Evolutionary conservation across 139 green algal species (phyloP).

Genomic region (Desmodesmus armatus): DNA sequence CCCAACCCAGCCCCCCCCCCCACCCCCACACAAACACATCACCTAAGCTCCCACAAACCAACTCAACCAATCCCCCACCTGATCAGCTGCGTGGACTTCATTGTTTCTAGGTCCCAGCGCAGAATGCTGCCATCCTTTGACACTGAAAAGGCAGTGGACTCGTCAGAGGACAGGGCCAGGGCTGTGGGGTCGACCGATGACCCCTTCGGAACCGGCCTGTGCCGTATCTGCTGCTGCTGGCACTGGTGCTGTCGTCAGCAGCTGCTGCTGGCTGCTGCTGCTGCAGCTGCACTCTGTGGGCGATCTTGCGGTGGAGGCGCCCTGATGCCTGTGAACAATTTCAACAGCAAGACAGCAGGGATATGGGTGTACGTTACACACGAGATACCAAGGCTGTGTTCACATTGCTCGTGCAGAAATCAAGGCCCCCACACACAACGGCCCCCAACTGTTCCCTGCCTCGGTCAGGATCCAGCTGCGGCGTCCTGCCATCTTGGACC

Average conservation of each 20-base stretch:
- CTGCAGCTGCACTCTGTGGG: conserved; percentile 53
- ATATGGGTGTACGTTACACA: neutral
- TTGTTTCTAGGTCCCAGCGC: conserved; percentile 82
- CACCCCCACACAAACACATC: too few relatives aligned
- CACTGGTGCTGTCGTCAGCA: conserved; percentile 33
- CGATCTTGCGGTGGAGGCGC: conserved; percentile 65
- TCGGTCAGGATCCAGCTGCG: too few relatives aligned
- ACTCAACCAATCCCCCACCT: too few relatives aligned
- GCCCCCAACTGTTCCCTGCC: neutral
- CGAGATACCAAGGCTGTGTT: neutral
- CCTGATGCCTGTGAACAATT: conserved; percentile 52
- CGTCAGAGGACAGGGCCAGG: conserved; percentile 79
- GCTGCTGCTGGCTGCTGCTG: conserved; percentile 34
- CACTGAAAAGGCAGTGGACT: conserved; percentile 75
- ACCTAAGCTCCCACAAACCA: too few relatives aligned
- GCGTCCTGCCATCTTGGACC: too few relatives aligned
- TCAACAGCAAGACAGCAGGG: neutral
- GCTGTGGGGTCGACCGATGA: conserved; percentile 76
- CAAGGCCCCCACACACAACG: neutral
- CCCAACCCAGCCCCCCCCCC: too few relatives aligned
- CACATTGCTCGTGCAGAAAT: neutral
- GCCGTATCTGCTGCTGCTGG: conserved; percentile 35
- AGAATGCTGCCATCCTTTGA: conserved; percentile 88
- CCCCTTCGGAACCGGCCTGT: conserved; percentile 53
- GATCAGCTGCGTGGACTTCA: conserved; percentile 53